Conservation (phyloP, 176 grass and related monocot genomes). For the Miscanthus lutarioriparius region DNA sequence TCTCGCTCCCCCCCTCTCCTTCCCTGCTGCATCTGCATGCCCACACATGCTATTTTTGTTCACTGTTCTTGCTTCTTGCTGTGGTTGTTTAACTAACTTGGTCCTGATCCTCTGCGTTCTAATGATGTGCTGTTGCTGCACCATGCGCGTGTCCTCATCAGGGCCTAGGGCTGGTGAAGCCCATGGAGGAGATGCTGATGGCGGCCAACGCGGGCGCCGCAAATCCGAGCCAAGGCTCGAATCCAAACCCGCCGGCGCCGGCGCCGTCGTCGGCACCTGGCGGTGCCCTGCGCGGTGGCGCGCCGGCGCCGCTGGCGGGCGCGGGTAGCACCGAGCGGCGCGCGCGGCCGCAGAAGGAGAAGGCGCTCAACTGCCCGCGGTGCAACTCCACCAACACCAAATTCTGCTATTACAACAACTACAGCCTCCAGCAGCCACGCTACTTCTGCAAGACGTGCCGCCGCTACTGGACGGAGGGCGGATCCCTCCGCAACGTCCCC, state of each 20-base stretch:
- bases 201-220: constrained; percentile 24
- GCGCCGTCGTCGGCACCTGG: constrained; percentile 13
- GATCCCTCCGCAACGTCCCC: constrained; percentile 87
- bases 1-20: background rate
- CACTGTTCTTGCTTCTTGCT: constrained; percentile 50
- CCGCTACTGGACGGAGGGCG: constrained; percentile 95
- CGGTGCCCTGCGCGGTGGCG: background rate
- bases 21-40: constrained; percentile 27
- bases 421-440: constrained; percentile 92
- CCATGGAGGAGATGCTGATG: constrained; percentile 81
- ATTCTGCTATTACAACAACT: constrained; percentile 99
- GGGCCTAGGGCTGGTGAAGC: constrained; percentile 75
- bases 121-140: constrained; percentile 31
- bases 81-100: constrained; percentile 31
- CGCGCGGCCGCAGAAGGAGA: constrained; percentile 76
- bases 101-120: constrained; percentile 40
- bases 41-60: constrained; percentile 32
- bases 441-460: constrained; percentile 99
- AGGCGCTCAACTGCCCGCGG: constrained; percentile 91
- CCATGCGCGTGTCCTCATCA: constrained; percentile 47
- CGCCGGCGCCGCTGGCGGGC: constrained; percentile 13
- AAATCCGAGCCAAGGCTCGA: constrained; percentile 28
- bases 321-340: constrained; percentile 55
- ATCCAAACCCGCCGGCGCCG: constrained; percentile 16
- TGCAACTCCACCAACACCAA: constrained; percentile 98